These are phyloP conservation scores for Brettanomyces sp. DNA, from an alignment of 805 yeast species.

Conservation along the genomic window DNA sequence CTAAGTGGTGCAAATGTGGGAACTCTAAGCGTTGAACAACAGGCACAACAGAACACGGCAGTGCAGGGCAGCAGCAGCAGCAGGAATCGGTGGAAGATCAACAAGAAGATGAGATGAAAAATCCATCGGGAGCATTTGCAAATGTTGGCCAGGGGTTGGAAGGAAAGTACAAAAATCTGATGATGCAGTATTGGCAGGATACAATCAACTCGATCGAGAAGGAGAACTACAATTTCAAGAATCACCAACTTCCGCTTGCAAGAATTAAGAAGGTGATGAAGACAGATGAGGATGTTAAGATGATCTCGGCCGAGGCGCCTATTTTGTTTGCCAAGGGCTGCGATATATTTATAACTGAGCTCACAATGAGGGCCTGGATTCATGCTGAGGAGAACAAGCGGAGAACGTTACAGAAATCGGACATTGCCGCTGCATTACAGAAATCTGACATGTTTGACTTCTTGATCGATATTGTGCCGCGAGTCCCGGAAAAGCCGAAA, in stretches of 20 bases:
- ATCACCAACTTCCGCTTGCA: slow-evolving; percentile 91
- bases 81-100: background rate
- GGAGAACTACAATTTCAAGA: slow-evolving; percentile 84
- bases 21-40: background rate
- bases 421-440: slow-evolving; percentile 90
- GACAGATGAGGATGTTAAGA: slow-evolving; percentile 92
- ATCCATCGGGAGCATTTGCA: slow-evolving; percentile 30
- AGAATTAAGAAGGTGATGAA: slow-evolving; percentile 97
- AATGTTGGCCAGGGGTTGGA: slow-evolving; percentile 90
- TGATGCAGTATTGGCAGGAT: slow-evolving; percentile 98
- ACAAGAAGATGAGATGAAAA: slow-evolving; percentile 25
- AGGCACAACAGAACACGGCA: background rate
- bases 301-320: slow-evolving; percentile 99
- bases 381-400: slow-evolving; percentile 96
- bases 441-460: slow-evolving; percentile 97
- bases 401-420: slow-evolving; percentile 86
- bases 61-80: background rate
- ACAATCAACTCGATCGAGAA: slow-evolving; percentile 84
- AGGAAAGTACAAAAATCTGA: slow-evolving; percentile 74
- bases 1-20: background rate
- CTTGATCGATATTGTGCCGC: slow-evolving; percentile 88
- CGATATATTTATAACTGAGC: slow-evolving; percentile 91
- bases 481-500: slow-evolving; percentile 67
- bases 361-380: slow-evolving; percentile 98
- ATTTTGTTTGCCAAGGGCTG: slow-evolving; percentile 96